Conservation (phyloP, 805 yeast genomes). For the Ascoidea tarda region DNA sequence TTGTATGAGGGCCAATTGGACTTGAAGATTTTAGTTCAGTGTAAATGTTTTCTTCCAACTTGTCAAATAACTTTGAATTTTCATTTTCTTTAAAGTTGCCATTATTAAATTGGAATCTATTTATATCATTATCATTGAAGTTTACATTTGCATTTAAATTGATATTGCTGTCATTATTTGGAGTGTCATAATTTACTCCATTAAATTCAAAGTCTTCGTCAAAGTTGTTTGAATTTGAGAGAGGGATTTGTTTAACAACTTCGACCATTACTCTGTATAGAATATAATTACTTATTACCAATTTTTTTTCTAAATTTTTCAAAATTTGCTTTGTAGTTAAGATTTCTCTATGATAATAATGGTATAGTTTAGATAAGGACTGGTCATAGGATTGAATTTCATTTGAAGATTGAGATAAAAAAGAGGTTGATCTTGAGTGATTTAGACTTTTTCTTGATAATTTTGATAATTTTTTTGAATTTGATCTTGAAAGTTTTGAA, state of each 20-base stretch:
- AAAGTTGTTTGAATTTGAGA: constrained; percentile 9
- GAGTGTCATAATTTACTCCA: not conserved
- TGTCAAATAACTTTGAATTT: constrained; percentile 69
- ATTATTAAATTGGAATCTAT: too few relatives aligned
- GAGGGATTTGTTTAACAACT: constrained; percentile 77
- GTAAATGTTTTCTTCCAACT: constrained; percentile 86
- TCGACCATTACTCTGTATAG: constrained; percentile 86
- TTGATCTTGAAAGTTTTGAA: not conserved
- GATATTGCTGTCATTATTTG: not conserved
- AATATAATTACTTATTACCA: constrained; percentile 75
- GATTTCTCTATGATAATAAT: constrained; percentile 15
- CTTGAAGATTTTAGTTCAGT: constrained; percentile 82
- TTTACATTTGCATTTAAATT: too few relatives aligned
- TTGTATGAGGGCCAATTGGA: constrained; percentile 50
- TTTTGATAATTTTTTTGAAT: not conserved
- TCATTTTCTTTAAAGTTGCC: constrained; percentile 25
- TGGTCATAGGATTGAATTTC: not conserved
- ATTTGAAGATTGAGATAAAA: not conserved
- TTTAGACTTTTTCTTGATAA: not conserved
- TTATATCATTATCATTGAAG: too few relatives aligned
- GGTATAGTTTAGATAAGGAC: not conserved
- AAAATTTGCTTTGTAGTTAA: constrained; percentile 46
- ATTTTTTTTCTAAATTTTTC: constrained; percentile 75
- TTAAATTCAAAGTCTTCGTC: not conserved
- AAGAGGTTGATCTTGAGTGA: not conserved